These are phyloP conservation scores for Ceratonia siliqua DNA, from an alignment of 306 rosid species.

Conservation along the genomic window DNA sequence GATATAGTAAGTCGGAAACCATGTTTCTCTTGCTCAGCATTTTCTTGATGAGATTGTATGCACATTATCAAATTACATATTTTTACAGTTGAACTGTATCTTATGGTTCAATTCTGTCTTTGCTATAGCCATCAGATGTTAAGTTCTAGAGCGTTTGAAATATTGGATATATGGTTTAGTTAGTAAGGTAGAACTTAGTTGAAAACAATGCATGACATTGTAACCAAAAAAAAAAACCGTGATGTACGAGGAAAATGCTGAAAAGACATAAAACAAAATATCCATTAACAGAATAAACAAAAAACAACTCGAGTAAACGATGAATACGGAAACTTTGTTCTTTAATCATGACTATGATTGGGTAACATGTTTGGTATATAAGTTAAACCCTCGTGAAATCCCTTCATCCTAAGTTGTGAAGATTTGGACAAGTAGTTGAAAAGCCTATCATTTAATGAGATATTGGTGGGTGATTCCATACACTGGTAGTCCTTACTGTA, in stretches of 20 bases:
- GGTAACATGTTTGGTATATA: no score
- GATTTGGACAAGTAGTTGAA: no score
- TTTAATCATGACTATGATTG: not conserved
- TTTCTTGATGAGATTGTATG: slow-evolving; percentile 24
- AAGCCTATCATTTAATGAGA: not conserved
- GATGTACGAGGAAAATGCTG: no score
- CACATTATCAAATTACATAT: not conserved
- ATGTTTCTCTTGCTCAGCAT: slow-evolving; percentile 12
- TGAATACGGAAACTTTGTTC: not conserved
- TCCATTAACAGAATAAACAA: not conserved
- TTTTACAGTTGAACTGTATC: not conserved
- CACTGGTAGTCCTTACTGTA: no score
- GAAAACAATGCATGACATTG: not conserved
- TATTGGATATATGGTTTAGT: not conserved
- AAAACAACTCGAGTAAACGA: not conserved
- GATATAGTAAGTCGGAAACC: slow-evolving; percentile 37
- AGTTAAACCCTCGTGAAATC: no score
- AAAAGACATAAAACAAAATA: not conserved
- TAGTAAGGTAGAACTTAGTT: not conserved
- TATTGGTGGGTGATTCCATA: not conserved
- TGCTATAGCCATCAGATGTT: not conserved
- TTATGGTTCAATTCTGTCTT: not conserved
- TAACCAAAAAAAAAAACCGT: no score
- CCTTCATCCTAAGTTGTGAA: no score
- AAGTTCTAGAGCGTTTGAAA: not conserved